A percentile compares a stretch with the other conserved stretches of the same genome.
Conservation (phyloP, 2,329 filamentous ascomycete species). For the Endoconidiophora polonica region DNA sequence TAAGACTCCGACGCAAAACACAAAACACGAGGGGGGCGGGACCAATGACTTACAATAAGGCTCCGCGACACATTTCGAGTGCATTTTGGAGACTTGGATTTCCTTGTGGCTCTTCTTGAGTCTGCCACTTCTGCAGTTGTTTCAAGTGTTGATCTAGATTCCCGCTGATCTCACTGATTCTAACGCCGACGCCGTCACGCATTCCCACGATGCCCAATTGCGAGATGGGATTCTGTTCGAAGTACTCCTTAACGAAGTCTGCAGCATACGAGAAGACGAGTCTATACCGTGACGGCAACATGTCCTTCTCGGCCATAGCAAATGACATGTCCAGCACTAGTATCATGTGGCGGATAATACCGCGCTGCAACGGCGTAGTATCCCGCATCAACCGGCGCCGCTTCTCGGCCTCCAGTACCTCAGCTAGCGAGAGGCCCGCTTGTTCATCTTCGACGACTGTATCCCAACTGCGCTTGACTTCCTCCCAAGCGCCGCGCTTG, state of each 20-base stretch:
- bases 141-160: slow-evolving; percentile 81
- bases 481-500: slow-evolving; percentile 44
- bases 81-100: slow-evolving; percentile 82
- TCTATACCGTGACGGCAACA: slow-evolving; percentile 73
- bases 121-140: slow-evolving; percentile 49
- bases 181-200: slow-evolving; percentile 74
- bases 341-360: slow-evolving; percentile 92
- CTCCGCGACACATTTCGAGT: slow-evolving; percentile 83
- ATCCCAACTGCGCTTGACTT: slow-evolving; percentile 54
- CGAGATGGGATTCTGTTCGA: slow-evolving; percentile 96
- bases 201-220: slow-evolving; percentile 87
- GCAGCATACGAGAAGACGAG: slow-evolving; percentile 68
- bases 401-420: slow-evolving; percentile 66
- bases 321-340: slow-evolving; percentile 83
- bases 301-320: slow-evolving; percentile 89
- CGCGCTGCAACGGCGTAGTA: slow-evolving; percentile 85
- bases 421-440: slow-evolving; percentile 61
- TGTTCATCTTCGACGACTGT: slow-evolving; percentile 63
- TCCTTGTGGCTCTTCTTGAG: slow-evolving; percentile 49
- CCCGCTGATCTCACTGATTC: slow-evolving; percentile 77
- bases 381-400: slow-evolving; percentile 59
- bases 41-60: slow-evolving; percentile 50
- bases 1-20: background rate
- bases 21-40: too few relatives aligned
- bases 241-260: slow-evolving; percentile 85